Evolutionary conservation across 2,329 filamentous ascomycete species (phyloP).

Genomic region (Hymenoscyphus fructigenus): DNA sequence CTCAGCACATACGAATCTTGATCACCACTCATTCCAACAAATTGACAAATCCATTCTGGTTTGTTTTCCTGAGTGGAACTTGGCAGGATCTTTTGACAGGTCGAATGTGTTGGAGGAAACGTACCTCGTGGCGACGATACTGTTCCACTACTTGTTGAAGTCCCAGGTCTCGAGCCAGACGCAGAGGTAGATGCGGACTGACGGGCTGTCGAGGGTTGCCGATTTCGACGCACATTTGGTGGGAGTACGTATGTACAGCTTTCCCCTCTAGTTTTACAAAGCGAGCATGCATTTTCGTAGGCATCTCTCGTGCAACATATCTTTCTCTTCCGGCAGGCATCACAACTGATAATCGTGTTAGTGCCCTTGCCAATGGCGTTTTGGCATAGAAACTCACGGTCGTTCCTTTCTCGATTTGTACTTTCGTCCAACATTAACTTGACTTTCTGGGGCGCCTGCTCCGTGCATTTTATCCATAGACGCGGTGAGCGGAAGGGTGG

Average conservation of each 20-base stretch:
- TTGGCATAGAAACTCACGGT: conserved; percentile 22
- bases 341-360: conserved; percentile 23
- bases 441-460: conserved; percentile 10
- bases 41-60: conserved; percentile 28
- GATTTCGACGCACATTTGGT: conserved; percentile 27
- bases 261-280: conserved; percentile 29
- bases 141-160: conserved; percentile 16
- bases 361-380: conserved; percentile 3
- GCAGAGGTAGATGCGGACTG: conserved; percentile 2
- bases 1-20: conserved; percentile 31
- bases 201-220: conserved; percentile 11
- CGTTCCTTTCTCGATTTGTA: conserved; percentile 33
- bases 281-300: conserved; percentile 27
- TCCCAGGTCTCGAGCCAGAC: conserved; percentile 14
- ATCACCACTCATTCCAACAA: conserved; percentile 31
- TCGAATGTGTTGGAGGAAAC: conserved; percentile 11
- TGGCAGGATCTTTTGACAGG: background rate
- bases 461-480: conserved; percentile 2
- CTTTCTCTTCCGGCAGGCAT: conserved; percentile 32
- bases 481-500: conserved; percentile 6
- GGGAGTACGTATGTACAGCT: conserved; percentile 30
- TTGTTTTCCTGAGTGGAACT: background rate
- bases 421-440: conserved; percentile 28
- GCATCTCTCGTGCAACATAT: conserved; percentile 33
- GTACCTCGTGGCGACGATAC: conserved; percentile 18